phyloP scores from a whole-genome alignment of 805 yeast genomes.

The Nakazawaea peltata region DNA sequence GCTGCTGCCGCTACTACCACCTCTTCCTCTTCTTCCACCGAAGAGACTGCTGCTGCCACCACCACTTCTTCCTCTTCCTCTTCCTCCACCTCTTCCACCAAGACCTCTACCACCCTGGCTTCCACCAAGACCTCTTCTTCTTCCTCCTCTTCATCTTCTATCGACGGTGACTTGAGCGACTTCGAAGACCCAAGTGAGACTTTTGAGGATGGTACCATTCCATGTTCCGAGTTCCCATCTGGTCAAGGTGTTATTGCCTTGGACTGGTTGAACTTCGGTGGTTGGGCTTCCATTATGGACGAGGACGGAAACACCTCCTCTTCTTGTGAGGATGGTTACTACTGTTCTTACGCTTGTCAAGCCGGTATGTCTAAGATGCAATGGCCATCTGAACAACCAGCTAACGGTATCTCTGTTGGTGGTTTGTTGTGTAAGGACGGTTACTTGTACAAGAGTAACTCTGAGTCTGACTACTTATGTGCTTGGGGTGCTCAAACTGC shows the following conservation, averaged over 20 bases:
- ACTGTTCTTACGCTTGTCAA: constrained; percentile 98
- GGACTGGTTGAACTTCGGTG: constrained; percentile 45
- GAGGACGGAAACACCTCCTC: constrained; percentile 53
- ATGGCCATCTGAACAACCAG: constrained; percentile 88
- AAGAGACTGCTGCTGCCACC: constrained; percentile 13
- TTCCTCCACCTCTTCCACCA: constrained; percentile 10
- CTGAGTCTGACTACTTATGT: constrained; percentile 63
- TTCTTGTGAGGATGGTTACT: constrained; percentile 77
- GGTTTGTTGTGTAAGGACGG: constrained; percentile 86
- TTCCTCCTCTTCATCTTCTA: constrained; percentile 25
- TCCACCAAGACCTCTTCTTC: constrained; percentile 21
- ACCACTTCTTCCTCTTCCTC: constrained; percentile 11
- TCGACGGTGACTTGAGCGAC: constrained; percentile 44
- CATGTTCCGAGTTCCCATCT: constrained; percentile 66
- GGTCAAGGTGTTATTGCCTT: constrained; percentile 65
- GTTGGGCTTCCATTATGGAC: constrained; percentile 39
- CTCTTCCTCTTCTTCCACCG: constrained; percentile 10
- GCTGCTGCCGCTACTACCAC: constrained; percentile 10
- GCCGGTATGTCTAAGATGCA: constrained; percentile 99
- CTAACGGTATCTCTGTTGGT: constrained; percentile 87
- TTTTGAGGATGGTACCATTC: constrained; percentile 63
- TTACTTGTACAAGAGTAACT: constrained; percentile 70
- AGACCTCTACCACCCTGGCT: constrained; percentile 12
- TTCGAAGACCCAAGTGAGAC: constrained; percentile 40
- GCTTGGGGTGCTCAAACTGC: constrained; percentile 79